Conservation (phyloP, 208 protist species). For the Trypanosoma grayi region DNA sequence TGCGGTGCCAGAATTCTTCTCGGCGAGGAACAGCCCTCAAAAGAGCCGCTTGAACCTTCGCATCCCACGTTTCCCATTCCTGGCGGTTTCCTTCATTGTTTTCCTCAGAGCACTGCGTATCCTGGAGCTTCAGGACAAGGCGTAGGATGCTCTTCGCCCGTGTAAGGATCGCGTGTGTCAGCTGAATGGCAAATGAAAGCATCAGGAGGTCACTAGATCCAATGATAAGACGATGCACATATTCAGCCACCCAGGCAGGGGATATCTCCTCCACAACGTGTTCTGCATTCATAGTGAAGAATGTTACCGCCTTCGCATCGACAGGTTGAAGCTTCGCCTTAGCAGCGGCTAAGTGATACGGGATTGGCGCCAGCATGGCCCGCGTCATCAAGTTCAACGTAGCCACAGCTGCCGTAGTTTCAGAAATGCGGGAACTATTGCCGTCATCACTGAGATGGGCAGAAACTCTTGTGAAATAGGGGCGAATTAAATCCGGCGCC, state of each 20-base stretch:
- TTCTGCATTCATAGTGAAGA: slow-evolving; percentile 75
- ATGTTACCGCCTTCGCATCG: slow-evolving; percentile 55
- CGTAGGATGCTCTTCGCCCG: slow-evolving; percentile 61
- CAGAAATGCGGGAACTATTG: slow-evolving; percentile 36
- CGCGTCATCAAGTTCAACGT: slow-evolving; percentile 86
- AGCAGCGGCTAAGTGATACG: slow-evolving; percentile 65
- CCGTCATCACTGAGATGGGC: slow-evolving; percentile 74
- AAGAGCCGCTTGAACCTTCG: slow-evolving; percentile 59
- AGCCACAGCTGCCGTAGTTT: slow-evolving; percentile 63
- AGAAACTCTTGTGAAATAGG: slow-evolving; percentile 82
- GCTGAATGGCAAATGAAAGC: slow-evolving; percentile 76
- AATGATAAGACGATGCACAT: slow-evolving; percentile 82
- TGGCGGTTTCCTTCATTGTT: slow-evolving; percentile 16
- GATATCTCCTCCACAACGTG: slow-evolving; percentile 83
- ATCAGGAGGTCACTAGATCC: slow-evolving; percentile 69
- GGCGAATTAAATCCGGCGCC: slow-evolving; percentile 82
- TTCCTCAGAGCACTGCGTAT: slow-evolving; percentile 12
- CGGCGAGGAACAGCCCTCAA: slow-evolving; percentile 63
- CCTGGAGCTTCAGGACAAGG: slow-evolving; percentile 49
- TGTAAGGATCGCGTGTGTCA: slow-evolving; percentile 77
- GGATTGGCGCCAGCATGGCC: slow-evolving; percentile 70
- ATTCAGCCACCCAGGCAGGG: slow-evolving; percentile 77
- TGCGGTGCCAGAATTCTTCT: slow-evolving; percentile 91
- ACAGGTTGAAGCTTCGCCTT: slow-evolving; percentile 56
- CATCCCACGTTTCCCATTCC: slow-evolving; percentile 71